phyloP scores from a whole-genome alignment of 768 basidiomycete species.

The Scleroderma bovista region DNA sequence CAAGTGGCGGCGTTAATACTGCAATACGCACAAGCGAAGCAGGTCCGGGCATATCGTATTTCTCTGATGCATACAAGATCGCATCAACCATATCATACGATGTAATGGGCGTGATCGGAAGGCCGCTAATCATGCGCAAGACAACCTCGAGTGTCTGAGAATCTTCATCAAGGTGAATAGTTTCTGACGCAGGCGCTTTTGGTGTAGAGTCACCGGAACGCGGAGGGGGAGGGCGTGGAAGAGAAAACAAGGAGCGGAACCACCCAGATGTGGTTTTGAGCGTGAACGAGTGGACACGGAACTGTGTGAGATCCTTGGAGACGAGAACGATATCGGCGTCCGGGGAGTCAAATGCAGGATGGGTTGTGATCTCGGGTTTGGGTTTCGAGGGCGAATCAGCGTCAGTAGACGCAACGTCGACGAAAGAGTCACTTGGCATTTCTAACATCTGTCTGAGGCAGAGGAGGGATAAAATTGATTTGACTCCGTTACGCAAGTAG shows the following conservation, averaged over 20 bases:
- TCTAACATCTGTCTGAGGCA: not conserved
- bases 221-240: conserved; percentile 38
- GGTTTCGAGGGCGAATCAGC: not conserved
- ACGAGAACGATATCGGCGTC: conserved; percentile 55
- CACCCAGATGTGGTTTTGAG: conserved; percentile 62
- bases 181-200: conserved; percentile 21
- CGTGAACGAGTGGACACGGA: conserved; percentile 54
- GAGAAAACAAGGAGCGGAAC: conserved; percentile 55
- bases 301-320: conserved; percentile 46
- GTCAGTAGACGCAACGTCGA: not conserved
- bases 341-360: conserved; percentile 45
- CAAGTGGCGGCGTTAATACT: conserved; percentile 46
- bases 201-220: not conserved
- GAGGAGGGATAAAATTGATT: too few species aligned
- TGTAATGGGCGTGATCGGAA: conserved; percentile 43
- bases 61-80: conserved; percentile 59
- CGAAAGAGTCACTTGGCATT: conserved; percentile 6
- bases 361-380: conserved; percentile 24
- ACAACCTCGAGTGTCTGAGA: conserved; percentile 48
- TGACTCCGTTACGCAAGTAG: not conserved
- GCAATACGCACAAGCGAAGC: conserved; percentile 54
- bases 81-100: conserved; percentile 52
- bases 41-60: conserved; percentile 67
- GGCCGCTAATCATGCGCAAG: conserved; percentile 57
- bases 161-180: conserved; percentile 55